Evolutionary conservation across 257 asterid genomes (phyloP).

Genomic region (Verbascum thapsus): DNA sequence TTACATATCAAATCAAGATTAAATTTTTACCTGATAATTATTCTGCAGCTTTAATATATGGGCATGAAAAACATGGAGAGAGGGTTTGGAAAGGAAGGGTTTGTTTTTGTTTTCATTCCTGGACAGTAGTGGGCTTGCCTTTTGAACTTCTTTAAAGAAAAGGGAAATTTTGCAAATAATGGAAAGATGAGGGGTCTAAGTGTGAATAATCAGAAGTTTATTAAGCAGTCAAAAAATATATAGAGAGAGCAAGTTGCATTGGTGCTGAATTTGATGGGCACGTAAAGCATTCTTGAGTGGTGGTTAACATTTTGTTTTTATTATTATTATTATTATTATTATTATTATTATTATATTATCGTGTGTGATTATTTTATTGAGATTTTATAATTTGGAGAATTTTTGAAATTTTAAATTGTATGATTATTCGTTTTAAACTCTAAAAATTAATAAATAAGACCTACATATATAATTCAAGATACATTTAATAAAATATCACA

Average conservation of each 20-base stretch:
- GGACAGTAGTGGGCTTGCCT: slow-evolving; percentile 30
- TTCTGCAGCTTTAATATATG: neutral
- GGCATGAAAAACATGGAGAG: slow-evolving; percentile 25
- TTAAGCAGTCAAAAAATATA: slow-evolving; percentile 27
- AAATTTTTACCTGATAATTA: slow-evolving; percentile 16
- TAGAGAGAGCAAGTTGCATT: slow-evolving; percentile 25
- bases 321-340: neutral
- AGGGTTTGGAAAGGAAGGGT: slow-evolving; percentile 22
- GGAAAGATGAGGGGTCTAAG: slow-evolving; percentile 19
- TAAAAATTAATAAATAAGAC: too few relatives aligned
- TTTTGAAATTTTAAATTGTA: neutral
- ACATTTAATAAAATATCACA: too few relatives aligned
- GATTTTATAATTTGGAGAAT: too few relatives aligned
- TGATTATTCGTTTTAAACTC: too few relatives aligned
- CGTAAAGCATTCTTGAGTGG: slow-evolving; percentile 34
- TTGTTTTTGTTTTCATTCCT: slow-evolving; percentile 28
- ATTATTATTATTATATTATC: too few relatives aligned
- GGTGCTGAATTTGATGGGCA: slow-evolving; percentile 18
- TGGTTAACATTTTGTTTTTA: slow-evolving; percentile 24
- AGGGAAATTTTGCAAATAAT: slow-evolving; percentile 27
- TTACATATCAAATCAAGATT: neutral
- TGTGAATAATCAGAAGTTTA: neutral
- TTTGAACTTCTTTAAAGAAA: slow-evolving; percentile 17
- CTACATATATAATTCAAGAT: too few relatives aligned
- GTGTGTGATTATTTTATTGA: neutral